phyloP scores from a whole-genome alignment of 768 basidiomycete species.

The Suillus fuscotomentosus region DNA sequence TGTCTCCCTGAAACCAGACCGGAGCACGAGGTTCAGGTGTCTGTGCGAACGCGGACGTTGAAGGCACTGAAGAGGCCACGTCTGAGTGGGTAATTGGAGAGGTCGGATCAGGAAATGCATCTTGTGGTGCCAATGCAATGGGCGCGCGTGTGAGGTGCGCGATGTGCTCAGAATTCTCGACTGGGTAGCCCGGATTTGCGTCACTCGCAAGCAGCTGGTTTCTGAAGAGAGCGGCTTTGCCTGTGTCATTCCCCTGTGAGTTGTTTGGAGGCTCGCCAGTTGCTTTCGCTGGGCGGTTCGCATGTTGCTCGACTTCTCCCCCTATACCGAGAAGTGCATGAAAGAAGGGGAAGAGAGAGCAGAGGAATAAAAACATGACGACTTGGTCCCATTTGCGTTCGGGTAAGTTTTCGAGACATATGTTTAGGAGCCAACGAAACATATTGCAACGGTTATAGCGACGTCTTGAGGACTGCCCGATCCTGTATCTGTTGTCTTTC shows the following conservation, averaged over 20 bases:
- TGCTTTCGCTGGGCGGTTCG: not conserved
- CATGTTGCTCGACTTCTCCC: not conserved
- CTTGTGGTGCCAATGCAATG: conserved; percentile 14
- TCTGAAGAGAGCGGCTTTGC: not conserved
- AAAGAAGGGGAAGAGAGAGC: conserved; percentile 23
- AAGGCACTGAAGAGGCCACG: not conserved
- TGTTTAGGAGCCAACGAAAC: not conserved
- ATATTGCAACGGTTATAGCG: not conserved
- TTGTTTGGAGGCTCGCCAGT: conserved; percentile 4
- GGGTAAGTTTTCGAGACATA: conserved; percentile 9
- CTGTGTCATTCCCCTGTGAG: not conserved
- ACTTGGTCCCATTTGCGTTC: conserved; percentile 19
- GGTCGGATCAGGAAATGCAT: conserved; percentile 24
- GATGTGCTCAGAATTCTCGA: conserved; percentile 18
- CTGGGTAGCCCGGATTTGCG: conserved; percentile 17
- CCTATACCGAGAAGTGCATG: conserved; percentile 25
- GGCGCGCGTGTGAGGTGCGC: conserved; percentile 7
- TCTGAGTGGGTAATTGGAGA: not conserved
- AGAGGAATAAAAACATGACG: conserved; percentile 23
- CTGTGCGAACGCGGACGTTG: not conserved
- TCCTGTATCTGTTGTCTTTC: not conserved
- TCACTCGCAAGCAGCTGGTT: not conserved
- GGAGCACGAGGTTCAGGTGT: not conserved
- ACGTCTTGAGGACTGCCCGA: not conserved
- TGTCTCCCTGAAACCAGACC: not conserved